Conservation (phyloP, 2,329 filamentous ascomycete species). For the Colletotrichum sp. region DNA sequence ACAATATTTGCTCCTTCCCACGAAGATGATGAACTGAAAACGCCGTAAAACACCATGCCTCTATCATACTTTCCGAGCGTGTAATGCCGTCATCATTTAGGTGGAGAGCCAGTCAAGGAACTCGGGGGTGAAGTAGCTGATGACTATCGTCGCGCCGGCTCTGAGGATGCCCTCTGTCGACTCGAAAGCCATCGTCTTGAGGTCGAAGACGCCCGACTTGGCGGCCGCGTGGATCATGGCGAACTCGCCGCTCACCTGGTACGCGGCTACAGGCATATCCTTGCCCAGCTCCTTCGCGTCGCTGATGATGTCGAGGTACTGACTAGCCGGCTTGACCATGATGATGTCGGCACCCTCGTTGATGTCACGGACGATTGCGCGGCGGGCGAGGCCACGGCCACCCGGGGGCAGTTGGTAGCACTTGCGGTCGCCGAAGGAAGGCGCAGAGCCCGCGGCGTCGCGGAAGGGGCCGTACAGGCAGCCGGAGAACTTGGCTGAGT, state of each 20-base stretch:
- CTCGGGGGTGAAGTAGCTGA: conserved; percentile 93
- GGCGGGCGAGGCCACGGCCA: conserved; percentile 86
- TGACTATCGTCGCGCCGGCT: conserved; percentile 89
- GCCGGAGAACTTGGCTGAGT: conserved; percentile 96
- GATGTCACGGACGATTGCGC: conserved; percentile 90
- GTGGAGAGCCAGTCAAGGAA: conserved; percentile 71
- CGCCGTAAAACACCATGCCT: conserved; percentile 14
- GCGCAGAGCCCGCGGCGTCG: conserved; percentile 89
- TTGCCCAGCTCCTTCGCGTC: conserved; percentile 94
- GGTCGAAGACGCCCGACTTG: conserved; percentile 94
- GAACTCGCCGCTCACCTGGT: conserved; percentile 96
- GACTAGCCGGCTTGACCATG: conserved; percentile 97
- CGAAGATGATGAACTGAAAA: not conserved
- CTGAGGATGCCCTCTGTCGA: conserved; percentile 91
- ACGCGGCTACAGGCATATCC: conserved; percentile 91
- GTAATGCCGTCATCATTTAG: conserved; percentile 27
- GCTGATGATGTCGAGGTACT: conserved; percentile 96
- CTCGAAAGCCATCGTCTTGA: conserved; percentile 95
- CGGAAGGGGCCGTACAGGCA: conserved; percentile 97
- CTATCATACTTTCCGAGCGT: not conserved
- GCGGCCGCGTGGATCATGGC: conserved; percentile 97
- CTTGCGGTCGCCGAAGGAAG: conserved; percentile 91
- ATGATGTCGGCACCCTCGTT: conserved; percentile 95
- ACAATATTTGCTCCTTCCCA: not conserved
- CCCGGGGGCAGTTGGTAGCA: conserved; percentile 97